These are phyloP conservation scores for Pseudonitzschia delicatissima DNA, from an alignment of 108 stramenopile species.

Conservation along the genomic window DNA sequence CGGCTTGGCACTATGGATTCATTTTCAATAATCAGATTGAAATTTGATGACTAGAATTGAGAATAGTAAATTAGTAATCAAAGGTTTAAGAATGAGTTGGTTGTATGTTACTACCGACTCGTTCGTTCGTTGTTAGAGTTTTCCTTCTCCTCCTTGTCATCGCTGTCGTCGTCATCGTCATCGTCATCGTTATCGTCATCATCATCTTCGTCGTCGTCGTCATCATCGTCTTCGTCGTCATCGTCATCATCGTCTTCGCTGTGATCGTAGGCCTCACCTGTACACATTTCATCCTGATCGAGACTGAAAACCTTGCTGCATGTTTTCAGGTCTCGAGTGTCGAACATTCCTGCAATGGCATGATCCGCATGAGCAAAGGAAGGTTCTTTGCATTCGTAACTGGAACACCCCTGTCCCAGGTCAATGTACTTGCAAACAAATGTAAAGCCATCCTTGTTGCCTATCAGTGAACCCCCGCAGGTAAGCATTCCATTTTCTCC, in stretches of 20 bases:
- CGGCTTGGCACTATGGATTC: background rate
- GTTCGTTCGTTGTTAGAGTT: background rate
- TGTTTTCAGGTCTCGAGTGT: background rate
- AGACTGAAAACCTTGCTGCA: background rate
- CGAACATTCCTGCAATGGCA: too few relatives aligned
- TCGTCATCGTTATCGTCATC: background rate
- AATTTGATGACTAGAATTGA: background rate
- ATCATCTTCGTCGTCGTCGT: too few relatives aligned
- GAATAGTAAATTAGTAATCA: background rate
- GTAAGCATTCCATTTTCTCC: background rate
- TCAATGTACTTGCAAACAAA: background rate
- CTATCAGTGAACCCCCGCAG: background rate
- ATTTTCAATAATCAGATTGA: background rate
- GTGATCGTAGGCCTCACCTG: too few relatives aligned
- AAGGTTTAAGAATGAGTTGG: background rate
- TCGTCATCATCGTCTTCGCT: too few relatives aligned
- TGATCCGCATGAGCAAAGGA: too few relatives aligned
- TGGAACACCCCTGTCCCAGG: background rate
- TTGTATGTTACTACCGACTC: background rate
- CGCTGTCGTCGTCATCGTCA: background rate
- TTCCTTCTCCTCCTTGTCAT: background rate
- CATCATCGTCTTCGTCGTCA: too few relatives aligned
- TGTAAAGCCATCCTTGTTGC: background rate
- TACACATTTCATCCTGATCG: background rate
- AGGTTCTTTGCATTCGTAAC: background rate